Percentiles rank a stretch among this genome's conserved stretches.
These are phyloP conservation scores for Cyclanthera cordifolia DNA, from an alignment of 306 rosid genomes.

Conservation along the genomic window DNA sequence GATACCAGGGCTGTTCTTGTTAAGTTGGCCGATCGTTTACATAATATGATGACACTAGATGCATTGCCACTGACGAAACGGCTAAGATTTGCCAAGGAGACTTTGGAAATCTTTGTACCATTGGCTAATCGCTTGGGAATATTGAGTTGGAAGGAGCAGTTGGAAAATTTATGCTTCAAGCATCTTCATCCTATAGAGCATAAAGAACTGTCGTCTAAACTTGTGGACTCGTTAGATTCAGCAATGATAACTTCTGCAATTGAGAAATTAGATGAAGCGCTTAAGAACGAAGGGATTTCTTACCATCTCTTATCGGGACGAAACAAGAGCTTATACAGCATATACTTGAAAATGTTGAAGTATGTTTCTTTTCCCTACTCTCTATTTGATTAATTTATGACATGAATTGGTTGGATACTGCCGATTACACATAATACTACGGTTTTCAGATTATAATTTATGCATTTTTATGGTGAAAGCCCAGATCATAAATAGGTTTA, in stretches of 20 bases:
- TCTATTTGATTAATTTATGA: slow-evolving; percentile 26
- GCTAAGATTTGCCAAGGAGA: slow-evolving; percentile 90
- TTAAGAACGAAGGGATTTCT: slow-evolving; percentile 58
- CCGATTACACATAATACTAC: slow-evolving; percentile 19
- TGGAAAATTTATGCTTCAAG: slow-evolving; percentile 79
- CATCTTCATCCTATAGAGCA: slow-evolving; percentile 66
- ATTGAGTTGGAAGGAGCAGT: slow-evolving; percentile 77
- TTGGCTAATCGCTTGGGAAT: slow-evolving; percentile 93
- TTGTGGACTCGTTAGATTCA: slow-evolving; percentile 58
- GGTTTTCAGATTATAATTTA: too few species aligned
- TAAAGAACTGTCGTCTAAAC: slow-evolving; percentile 61
- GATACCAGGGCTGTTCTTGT: slow-evolving; percentile 94
- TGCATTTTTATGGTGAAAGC: background rate
- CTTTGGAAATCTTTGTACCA: slow-evolving; percentile 91
- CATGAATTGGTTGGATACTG: slow-evolving; percentile 62
- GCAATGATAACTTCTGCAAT: slow-evolving; percentile 63
- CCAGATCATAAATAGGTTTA: background rate
- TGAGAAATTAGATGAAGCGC: slow-evolving; percentile 46
- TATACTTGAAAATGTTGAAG: slow-evolving; percentile 77
- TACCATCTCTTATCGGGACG: slow-evolving; percentile 75
- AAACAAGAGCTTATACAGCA: slow-evolving; percentile 87
- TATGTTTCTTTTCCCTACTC: slow-evolving; percentile 19
- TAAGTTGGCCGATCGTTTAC: slow-evolving; percentile 83
- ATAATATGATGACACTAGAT: slow-evolving; percentile 89
- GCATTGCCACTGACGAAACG: slow-evolving; percentile 63